Evolutionary conservation across 1,139 yeast genomes (phyloP), one percentile per base, ranked within the genome.

Genomic region (Diutina rugosa): DNA sequence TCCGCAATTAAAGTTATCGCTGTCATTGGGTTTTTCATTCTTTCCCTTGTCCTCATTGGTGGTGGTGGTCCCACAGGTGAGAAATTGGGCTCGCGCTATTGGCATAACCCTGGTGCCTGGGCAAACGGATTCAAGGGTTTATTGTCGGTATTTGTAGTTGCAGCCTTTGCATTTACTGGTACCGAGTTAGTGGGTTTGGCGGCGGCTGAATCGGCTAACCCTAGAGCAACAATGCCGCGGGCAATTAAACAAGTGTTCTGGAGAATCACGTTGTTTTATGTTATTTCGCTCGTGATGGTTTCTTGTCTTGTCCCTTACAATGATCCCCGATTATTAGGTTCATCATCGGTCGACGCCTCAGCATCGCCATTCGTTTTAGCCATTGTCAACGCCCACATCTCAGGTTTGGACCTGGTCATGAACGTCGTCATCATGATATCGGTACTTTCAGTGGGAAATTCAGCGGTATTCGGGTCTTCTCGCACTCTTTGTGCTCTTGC

Each of bases 381-480:
- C 41, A 78, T 86, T 59, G 72, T 71, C 55, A 70, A 75, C 60
- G 85, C 83, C 54, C 81, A 83, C 60, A 77, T 84, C 61, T 67
- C 67, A 56, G 88, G 82, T 46, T 71, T 85, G 57, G 87, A 91
- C 26, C 81, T 85, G 53, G 81, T 87, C 57, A 80, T 87, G 76
- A 87, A 87, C 64, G 88, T 80, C 3, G 90, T 87, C 41, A 84
- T 87, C 61, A 71, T 87, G 69, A 70, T 85, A 56, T 84, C 91
- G 12, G 87, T 86, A 30, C 66, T 76, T 46, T 77, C 80, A 29
- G 82, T 75, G 54, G 80, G 78, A 59, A 81, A 80, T 59, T 69
- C 73, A 1, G 66, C 72, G 32, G 74, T 71, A 30, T 71, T 68
- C 59, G 74, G 72, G n/a, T 66, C 73, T 9, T 69, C 73, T 3